phyloP scores from a whole-genome alignment of 1,284 basidiomycete genomes.

The Mrakiaceae sp. region DNA sequence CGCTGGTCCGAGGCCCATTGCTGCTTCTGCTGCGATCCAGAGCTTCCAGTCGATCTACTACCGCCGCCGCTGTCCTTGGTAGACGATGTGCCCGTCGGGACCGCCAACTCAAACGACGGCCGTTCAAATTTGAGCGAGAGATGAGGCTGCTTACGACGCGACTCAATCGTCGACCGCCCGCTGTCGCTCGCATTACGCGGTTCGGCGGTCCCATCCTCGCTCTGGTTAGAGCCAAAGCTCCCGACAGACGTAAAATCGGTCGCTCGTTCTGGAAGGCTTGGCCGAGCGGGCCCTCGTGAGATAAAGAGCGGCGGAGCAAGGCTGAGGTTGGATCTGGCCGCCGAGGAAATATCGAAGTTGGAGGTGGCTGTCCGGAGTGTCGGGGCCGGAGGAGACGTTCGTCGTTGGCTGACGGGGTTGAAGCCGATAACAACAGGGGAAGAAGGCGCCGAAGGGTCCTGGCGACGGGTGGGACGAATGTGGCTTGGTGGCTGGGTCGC shows the following conservation, averaged over 20 bases:
- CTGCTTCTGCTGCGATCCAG: not conserved
- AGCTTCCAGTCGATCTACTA: not conserved
- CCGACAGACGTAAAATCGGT: too few species aligned
- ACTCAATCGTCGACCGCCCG: slow-evolving; percentile 22
- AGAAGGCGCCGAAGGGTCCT: not conserved
- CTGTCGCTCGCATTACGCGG: too few species aligned
- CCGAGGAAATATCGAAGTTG: not conserved
- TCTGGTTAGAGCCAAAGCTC: slow-evolving; percentile 1
- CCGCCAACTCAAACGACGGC: not conserved
- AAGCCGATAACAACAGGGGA: slow-evolving; percentile 11
- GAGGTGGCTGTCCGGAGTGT: slow-evolving; percentile 9
- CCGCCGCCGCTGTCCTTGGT: not conserved
- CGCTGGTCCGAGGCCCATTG: not conserved
- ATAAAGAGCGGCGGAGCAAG: not conserved
- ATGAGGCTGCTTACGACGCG: slow-evolving; percentile 31
- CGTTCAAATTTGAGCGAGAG: slow-evolving; percentile 31
- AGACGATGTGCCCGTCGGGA: not conserved
- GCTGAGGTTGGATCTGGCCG: not conserved
- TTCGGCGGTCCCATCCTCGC: not conserved
- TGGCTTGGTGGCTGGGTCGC: not conserved
- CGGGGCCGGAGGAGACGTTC: not conserved
- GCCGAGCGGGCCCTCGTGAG: not conserved
- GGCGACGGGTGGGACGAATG: not conserved
- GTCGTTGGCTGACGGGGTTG: not conserved
- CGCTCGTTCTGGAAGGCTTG: not conserved